Conservation (phyloP, 768 basidiomycete genomes). For the Boletus insuetus region DNA sequence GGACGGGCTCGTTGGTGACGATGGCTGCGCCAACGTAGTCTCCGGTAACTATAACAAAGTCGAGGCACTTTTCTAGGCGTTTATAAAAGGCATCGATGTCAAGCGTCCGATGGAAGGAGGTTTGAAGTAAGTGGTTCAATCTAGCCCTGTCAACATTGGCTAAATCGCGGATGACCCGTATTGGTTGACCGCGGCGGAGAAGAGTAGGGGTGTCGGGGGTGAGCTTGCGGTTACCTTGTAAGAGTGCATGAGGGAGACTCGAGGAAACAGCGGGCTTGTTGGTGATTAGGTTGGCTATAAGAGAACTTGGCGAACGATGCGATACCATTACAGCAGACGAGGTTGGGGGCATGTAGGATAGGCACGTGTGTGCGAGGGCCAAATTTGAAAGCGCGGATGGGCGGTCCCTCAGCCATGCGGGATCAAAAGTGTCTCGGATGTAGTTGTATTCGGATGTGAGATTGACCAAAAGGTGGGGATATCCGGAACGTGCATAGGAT, state of each 20-base stretch:
- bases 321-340: constrained; percentile 97
- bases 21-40: constrained; percentile 95
- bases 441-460: constrained; percentile 81
- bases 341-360: constrained; percentile 87
- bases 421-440: constrained; percentile 82
- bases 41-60: constrained; percentile 91
- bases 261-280: constrained; percentile 97
- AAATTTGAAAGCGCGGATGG: constrained; percentile 89
- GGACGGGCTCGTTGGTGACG: constrained; percentile 65
- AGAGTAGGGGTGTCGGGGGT: constrained; percentile 92
- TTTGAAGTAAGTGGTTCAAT: constrained; percentile 80
- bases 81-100: constrained; percentile 73
- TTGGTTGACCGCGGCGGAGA: constrained; percentile 82
- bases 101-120: constrained; percentile 76
- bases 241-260: constrained; percentile 88
- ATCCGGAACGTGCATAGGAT: constrained; percentile 92
- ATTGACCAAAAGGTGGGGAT: constrained; percentile 95
- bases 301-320: constrained; percentile 90
- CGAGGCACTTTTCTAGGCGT: constrained; percentile 72
- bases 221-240: constrained; percentile 82
- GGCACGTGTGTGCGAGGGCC: constrained; percentile 77
- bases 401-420: constrained; percentile 70
- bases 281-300: constrained; percentile 96
- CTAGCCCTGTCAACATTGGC: constrained; percentile 72
- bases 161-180: constrained; percentile 72